Evolutionary conservation across 2,329 filamentous ascomycete species (phyloP).

Genomic region (Parafenestella ontariensis): DNA sequence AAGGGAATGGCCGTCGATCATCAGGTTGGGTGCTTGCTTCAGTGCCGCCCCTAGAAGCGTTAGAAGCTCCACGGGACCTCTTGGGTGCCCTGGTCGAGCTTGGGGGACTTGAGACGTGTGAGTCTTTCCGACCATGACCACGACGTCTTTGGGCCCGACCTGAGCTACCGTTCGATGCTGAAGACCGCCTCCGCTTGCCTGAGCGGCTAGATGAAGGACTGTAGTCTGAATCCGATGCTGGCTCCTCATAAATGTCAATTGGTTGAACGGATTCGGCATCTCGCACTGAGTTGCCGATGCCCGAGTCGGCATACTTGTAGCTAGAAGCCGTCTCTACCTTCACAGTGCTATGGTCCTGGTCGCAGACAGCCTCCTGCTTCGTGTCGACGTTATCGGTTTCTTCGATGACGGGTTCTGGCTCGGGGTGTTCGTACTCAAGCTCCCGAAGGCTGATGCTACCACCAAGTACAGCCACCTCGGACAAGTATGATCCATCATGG

Average conservation of each 20-base stretch:
- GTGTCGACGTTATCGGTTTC: constrained; percentile 30
- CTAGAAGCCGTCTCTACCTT: constrained; percentile 22
- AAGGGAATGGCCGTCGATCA: constrained; percentile 67
- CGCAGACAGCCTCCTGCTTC: constrained; percentile 31
- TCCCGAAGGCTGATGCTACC: constrained; percentile 39
- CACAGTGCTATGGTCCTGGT: constrained; percentile 20
- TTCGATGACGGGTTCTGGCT: constrained; percentile 29
- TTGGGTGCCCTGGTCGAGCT: constrained; percentile 24
- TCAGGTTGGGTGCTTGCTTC: constrained; percentile 18
- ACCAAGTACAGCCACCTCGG: constrained; percentile 15
- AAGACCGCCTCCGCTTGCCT: constrained; percentile 35
- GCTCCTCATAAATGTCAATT: constrained; percentile 35
- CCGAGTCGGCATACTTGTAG: constrained; percentile 35
- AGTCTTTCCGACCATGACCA: constrained; percentile 28
- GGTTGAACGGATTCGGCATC: constrained; percentile 49
- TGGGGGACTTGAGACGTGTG: constrained; percentile 14
- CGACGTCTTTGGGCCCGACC: constrained; percentile 25
- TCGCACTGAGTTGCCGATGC: constrained; percentile 35
- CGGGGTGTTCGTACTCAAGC: constrained; percentile 40
- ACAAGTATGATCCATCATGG: constrained; percentile 16
- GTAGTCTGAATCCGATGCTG: constrained; percentile 47
- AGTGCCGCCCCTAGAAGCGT: constrained; percentile 10
- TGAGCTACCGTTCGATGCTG: constrained; percentile 31
- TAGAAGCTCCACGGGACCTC: constrained; percentile 21
- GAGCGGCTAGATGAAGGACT: constrained; percentile 29